Base-by-base conservation (phyloP, 768 basidiomycete species). In the Boletus reticuloceps region DNA sequence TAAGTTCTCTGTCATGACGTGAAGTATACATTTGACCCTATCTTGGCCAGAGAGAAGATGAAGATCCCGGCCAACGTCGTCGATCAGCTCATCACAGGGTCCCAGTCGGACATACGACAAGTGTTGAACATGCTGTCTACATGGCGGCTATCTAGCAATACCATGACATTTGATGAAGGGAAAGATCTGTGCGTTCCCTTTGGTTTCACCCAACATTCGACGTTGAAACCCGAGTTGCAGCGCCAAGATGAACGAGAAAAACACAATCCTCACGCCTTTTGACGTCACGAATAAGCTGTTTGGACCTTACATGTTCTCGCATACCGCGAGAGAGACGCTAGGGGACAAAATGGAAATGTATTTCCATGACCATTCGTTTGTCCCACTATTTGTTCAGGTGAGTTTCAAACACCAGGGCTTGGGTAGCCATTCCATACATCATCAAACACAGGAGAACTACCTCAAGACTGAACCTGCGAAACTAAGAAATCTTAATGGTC, bases 101-200 rank as follows among this genome's bases (percentile, higher is more conserved):
- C 94, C 3, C 91, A 97, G 63, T 96, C 95, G 2, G 97, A 99
- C 71, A 96, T 99, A 54, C 89, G 97, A 4, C 96, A 96, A 69
- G 92, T 98, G 19, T 74, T 99, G 56, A 98, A 98, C 69, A 98
- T 99, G 94, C 77, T 99, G 13, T 96, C 97, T 6, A 98, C 96
- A 0, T 98, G 94, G 91, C 94, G 88, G 64, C 72, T 98, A n/a
- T 89, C 88, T 10, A 87, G 77, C 58, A 70, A 79, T 52, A 78
- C 82, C 3, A 92, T 99, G 88, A 80, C 86, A 61, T 98, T 92
- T 68, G 95, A 98, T 60, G 85, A 97, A 64, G 83, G 94, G 52
- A 97, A 98, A 69, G 71, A 77, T n/a, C 75, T 98, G 95, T 98
- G 64, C 51, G 91, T 79, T 11, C 3, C 32, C 10, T 16, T 2